phyloP scores from a whole-genome alignment of 257 asterid genomes.

The Phtheirospermum japonicum region DNA sequence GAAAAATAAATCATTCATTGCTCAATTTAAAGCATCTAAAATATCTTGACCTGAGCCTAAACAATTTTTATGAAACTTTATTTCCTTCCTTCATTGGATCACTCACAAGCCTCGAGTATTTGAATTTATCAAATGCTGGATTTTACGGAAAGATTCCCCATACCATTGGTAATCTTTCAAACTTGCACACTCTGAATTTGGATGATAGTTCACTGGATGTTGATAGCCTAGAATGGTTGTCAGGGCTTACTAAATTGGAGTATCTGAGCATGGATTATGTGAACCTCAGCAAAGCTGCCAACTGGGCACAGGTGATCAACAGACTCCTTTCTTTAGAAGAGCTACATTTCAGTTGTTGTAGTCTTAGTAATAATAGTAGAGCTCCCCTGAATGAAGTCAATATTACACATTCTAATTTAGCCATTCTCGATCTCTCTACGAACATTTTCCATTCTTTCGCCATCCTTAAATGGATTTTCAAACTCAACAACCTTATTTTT shows the following conservation, averaged over 20 bases:
- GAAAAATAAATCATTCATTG: no score
- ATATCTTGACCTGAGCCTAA: conserved; percentile 28
- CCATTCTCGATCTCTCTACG: conserved; percentile 1
- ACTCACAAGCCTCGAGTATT: conserved; percentile 18
- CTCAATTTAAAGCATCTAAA: conserved; percentile 31
- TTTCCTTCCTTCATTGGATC: conserved; percentile 30
- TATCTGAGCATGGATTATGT: background rate
- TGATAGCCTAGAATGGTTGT: background rate
- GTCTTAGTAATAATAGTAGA: conserved; percentile 11
- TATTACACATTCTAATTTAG: conserved; percentile 12
- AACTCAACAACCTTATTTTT: conserved; percentile 23
- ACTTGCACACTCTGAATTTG: conserved; percentile 22
- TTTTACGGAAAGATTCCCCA: conserved; percentile 23
- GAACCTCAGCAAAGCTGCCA: background rate
- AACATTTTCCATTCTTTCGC: background rate
- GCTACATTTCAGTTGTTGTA: background rate
- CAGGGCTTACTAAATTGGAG: background rate
- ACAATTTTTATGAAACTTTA: conserved; percentile 15
- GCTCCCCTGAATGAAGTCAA: background rate
- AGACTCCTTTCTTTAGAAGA: background rate
- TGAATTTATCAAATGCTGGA: conserved; percentile 21
- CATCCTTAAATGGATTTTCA: conserved; percentile 35
- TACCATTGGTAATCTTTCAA: conserved; percentile 29
- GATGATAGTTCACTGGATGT: background rate
- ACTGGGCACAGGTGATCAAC: background rate